These are phyloP conservation scores for Craterostigma plantagineum DNA, from an alignment of 257 asterid genomes.

Conservation along the genomic window DNA sequence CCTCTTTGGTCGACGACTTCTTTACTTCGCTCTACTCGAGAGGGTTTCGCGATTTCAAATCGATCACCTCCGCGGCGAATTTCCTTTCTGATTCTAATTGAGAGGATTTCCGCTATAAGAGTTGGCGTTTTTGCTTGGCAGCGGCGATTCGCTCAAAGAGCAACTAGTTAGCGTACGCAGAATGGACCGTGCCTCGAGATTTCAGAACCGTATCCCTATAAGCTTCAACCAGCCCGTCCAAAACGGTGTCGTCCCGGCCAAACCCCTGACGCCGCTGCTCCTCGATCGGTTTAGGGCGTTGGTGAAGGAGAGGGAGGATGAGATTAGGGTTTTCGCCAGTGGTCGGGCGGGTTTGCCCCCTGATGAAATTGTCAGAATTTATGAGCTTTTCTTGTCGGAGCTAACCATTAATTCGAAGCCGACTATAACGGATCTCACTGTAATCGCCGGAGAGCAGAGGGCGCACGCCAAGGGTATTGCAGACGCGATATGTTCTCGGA, in stretches of 20 bases:
- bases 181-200: constrained; percentile 33
- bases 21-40: too few relatives aligned
- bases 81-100: too few relatives aligned
- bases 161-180: too few relatives aligned
- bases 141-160: too few relatives aligned
- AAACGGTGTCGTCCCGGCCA: constrained; percentile 23
- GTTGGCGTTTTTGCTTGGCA: too few relatives aligned
- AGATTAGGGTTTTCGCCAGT: constrained; percentile 40
- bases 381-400: constrained; percentile 49
- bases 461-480: constrained; percentile 65
- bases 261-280: constrained; percentile 30
- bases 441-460: constrained; percentile 80
- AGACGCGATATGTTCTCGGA: constrained; percentile 69
- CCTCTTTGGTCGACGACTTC: too few relatives aligned
- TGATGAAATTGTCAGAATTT: constrained; percentile 59
- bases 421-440: constrained; percentile 77
- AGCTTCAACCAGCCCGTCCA: constrained; percentile 23
- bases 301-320: constrained; percentile 72
- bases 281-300: constrained; percentile 53
- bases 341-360: constrained; percentile 23
- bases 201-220: constrained; percentile 24
- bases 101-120: too few relatives aligned
- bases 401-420: constrained; percentile 76
- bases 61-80: too few relatives aligned
- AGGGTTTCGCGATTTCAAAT: too few relatives aligned